Evolutionary conservation across 345 rosid species (phyloP), one percentile per base, ranked within the genome.

Genomic region (Sapria himalayana): DNA sequence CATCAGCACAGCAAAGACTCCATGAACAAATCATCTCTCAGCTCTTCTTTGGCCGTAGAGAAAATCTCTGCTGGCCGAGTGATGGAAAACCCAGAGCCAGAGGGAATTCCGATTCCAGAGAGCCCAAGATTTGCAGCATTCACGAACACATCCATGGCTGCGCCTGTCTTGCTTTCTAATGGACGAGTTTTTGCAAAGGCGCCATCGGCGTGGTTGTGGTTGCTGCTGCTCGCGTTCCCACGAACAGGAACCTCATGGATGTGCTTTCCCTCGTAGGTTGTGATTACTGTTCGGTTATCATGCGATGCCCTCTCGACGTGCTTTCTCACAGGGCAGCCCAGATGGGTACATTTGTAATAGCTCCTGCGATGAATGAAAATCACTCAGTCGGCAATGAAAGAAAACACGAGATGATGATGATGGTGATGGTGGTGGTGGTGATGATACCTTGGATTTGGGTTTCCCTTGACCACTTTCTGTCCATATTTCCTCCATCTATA

Each of bases 401-500:
- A n/a, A n/a, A n/a, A n/a, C n/a, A n/a, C n/a, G n/a, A n/a, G n/a
- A n/a, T n/a, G n/a, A n/a, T n/a, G n/a, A n/a, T n/a, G n/a, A n/a
- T n/a, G n/a, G n/a, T n/a, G n/a, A n/a, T n/a, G n/a, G n/a, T n/a
- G n/a, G n/a, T n/a, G n/a, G n/a, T n/a, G n/a, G n/a, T n/a, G n/a
- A n/a, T n/a, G n/a, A 31, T 23, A 85, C 96, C 85, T 71, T 20
- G 94, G 94, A 66, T 85, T 85, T 3, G 94, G 96, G 50, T 85
- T 85, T 7, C 96, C 96, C 36, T 81, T 85, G 21, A 85, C 96
- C 8, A 81, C 86, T 65, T 85, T 85, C 67, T 85, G 96, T 45
- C 96, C 96, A 52, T 85, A 85, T 48, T 85, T 85, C 59, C 96
- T 85, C 96, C 94, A 78, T 51, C 85, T 74, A 17, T 78, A 85